These are phyloP conservation scores for Mycena vulgaris DNA, from an alignment of 768 basidiomycete species.

Conservation along the genomic window DNA sequence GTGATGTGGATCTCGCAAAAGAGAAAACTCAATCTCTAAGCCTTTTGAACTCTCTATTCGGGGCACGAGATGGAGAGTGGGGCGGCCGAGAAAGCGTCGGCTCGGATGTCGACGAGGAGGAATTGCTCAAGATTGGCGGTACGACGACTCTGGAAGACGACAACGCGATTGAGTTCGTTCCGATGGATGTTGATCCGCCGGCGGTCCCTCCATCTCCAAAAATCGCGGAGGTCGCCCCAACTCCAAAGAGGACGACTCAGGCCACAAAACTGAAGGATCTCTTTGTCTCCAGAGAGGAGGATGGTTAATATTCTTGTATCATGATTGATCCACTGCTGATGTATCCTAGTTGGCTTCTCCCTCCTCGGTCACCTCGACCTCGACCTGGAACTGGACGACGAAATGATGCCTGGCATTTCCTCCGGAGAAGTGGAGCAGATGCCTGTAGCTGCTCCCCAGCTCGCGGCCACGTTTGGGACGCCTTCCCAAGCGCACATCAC, in stretches of 20 bases:
- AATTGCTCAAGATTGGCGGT: constrained; percentile 44
- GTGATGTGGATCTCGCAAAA: constrained; percentile 50
- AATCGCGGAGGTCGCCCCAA: constrained; percentile 16
- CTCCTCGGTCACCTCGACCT: constrained; percentile 82
- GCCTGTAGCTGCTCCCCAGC: constrained; percentile 35
- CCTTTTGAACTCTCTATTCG: constrained; percentile 70
- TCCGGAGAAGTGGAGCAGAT: constrained; percentile 46
- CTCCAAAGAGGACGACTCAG: constrained; percentile 25
- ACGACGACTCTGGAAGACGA: constrained; percentile 44
- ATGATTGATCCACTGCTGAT: constrained; percentile 4
- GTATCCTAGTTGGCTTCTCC: constrained; percentile 68
- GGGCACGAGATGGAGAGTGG: constrained; percentile 67
- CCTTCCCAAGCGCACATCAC: constrained; percentile 44
- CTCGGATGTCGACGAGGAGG: constrained; percentile 68
- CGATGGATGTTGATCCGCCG: constrained; percentile 40
- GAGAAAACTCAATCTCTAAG: constrained; percentile 65
- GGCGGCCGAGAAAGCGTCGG: constrained; percentile 70
- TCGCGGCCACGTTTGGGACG: constrained; percentile 27
- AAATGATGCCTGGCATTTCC: constrained; percentile 22
- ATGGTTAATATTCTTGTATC: constrained; percentile 61
- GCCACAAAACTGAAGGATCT: constrained; percentile 73
- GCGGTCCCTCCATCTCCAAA: neutral
- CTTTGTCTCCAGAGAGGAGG: constrained; percentile 79
- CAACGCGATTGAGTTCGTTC: constrained; percentile 54
- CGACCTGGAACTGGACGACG: constrained; percentile 78